These are phyloP conservation scores for Cryptococcus deneoformans DNA, from an alignment of 1,284 basidiomycete species.

Conservation along the genomic window DNA sequence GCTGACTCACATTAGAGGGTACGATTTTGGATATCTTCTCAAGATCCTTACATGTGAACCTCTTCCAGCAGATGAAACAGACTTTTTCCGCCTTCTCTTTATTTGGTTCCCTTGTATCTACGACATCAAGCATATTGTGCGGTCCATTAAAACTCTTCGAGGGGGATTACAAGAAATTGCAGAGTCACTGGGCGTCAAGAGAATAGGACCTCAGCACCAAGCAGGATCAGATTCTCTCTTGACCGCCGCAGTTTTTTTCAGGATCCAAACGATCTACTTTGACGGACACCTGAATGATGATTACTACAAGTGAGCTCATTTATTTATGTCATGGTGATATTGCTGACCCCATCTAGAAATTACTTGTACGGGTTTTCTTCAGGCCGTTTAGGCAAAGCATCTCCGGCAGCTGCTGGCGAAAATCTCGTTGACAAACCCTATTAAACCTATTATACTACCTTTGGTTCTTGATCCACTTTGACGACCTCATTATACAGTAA, in stretches of 20 bases:
- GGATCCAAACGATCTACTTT: constrained; percentile 90
- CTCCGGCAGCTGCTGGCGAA: constrained; percentile 13
- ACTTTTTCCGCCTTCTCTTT: constrained; percentile 83
- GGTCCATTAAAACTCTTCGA: constrained; percentile 80
- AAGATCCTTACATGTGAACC: constrained; percentile 88
- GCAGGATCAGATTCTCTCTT: constrained; percentile 94
- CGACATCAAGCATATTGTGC: constrained; percentile 97
- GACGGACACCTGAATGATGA: constrained; percentile 75
- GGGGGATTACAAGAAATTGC: constrained; percentile 96
- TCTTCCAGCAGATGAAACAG: constrained; percentile 82
- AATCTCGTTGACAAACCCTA: constrained; percentile 20
- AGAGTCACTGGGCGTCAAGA: constrained; percentile 80
- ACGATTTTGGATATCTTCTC: constrained; percentile 98
- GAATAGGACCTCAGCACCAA: constrained; percentile 91
- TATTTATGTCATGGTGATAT: neutral
- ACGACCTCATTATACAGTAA: too few relatives aligned
- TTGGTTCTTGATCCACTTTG: too few relatives aligned
- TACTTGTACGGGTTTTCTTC: constrained; percentile 48
- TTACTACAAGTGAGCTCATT: constrained; percentile 47
- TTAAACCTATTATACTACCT: constrained; percentile 1
- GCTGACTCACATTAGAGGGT: constrained; percentile 64
- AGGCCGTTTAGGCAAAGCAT: constrained; percentile 28
- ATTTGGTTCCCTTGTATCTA: constrained; percentile 97
- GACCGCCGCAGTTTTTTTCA: constrained; percentile 92
- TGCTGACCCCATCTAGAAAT: constrained; percentile 23